Base-by-base conservation (phyloP, 2,329 filamentous ascomycete genomes). In the Xylariaceae sp. region DNA sequence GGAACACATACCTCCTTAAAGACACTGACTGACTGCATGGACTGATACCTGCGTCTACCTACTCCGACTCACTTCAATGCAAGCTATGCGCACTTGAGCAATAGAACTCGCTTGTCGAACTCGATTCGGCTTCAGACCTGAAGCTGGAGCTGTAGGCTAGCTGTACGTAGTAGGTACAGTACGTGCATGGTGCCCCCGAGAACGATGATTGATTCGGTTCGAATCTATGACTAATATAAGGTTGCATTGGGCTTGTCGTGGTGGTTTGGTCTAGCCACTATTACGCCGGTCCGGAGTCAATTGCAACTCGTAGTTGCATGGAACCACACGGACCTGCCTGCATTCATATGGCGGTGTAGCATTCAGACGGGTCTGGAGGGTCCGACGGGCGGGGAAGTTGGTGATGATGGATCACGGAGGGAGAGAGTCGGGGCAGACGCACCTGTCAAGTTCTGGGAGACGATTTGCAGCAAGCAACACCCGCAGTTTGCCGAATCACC, bases 161-260 rank as follows among this genome's bases (percentile, higher is more conserved):
- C 53, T 13, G 47, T 57, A 47, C 48, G 13, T 1, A 11, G 11
- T 45, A 45, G 11, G 11, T 45, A 45, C 42, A 42, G 17, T 34
- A 34, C 15, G 55, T 49, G 11, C 7, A 39, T 42, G 49, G 18
- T 45, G 53, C 35, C 39, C 37, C 51, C 55, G 35, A 18, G 44
- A 17, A 17, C 6, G 15, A 49, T 49, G 47, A 49, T 56, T 53
- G 50, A 51, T 55, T 37, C 53, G 44, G 53, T 52, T 59, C 57
- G 53, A 58, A 53, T 58, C 59, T 58, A 49, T 34, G 30, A 45
- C 37, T 39, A 53, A 45, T 58, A 49, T 51, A 56, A 55, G 59
- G 62, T 64, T 62, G 56, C 60, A 62, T 64, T 62, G 23, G 62
- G 60, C 57, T 58, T 58, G 49, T 53, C 60, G 55, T 53, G 57